Conservation (phyloP, 2,329 filamentous ascomycete genomes). For the Colletotrichum godetiae region DNA sequence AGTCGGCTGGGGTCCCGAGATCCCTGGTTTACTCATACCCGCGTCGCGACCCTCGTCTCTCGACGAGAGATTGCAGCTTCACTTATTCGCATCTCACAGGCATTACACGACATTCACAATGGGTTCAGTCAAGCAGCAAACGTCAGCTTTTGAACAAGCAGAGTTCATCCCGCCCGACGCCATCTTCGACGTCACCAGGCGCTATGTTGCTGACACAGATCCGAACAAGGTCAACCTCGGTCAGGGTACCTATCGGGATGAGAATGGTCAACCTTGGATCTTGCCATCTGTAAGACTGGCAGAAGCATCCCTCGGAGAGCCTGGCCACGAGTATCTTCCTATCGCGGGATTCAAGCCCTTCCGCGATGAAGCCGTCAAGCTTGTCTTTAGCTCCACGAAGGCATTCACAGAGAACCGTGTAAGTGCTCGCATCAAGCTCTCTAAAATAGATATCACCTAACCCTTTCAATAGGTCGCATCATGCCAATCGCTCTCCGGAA, state of each 20-base stretch:
- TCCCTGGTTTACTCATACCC: neutral
- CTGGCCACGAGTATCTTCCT: constrained; percentile 51
- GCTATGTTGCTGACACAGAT: constrained; percentile 44
- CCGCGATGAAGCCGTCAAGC: constrained; percentile 44
- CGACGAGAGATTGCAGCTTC: too few relatives aligned
- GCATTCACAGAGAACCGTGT: constrained; percentile 44
- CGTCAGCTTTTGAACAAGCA: constrained; percentile 38
- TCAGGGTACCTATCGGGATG: constrained; percentile 52
- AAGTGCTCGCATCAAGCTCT: constrained; percentile 25
- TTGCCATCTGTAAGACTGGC: constrained; percentile 49
- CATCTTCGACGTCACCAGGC: constrained; percentile 49
- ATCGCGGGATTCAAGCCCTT: constrained; percentile 48
- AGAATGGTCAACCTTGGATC: constrained; percentile 50
- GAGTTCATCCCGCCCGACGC: constrained; percentile 44
- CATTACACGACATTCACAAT: neutral
- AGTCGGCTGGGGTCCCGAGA: constrained; percentile 25
- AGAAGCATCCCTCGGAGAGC: constrained; percentile 35
- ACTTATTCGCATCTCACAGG: neutral
- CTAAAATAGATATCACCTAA: constrained; percentile 61
- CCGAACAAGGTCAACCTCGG: constrained; percentile 52
- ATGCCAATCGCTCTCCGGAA: constrained; percentile 53
- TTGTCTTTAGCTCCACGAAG: constrained; percentile 44
- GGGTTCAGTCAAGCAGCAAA: constrained; percentile 22
- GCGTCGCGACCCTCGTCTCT: neutral
- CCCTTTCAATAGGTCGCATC: constrained; percentile 43